Evolutionary conservation across 306 rosid genomes (phyloP).

Genomic region (Trifolium subterraneum): DNA sequence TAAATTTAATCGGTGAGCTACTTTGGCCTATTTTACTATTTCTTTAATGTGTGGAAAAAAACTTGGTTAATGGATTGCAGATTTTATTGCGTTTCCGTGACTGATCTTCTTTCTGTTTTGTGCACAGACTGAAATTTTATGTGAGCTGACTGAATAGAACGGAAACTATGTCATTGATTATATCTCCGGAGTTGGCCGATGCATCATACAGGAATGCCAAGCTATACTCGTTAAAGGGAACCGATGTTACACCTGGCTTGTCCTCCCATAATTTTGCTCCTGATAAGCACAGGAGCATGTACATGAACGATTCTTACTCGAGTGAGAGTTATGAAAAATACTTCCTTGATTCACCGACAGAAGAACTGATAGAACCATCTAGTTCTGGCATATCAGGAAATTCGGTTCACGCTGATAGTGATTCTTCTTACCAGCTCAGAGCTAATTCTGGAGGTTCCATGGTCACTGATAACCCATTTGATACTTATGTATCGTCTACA

Average conservation of each 20-base stretch:
- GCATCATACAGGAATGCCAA: conserved; percentile 65
- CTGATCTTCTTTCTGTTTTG: conserved; percentile 43
- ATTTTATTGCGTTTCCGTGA: conserved; percentile 24
- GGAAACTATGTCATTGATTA: conserved; percentile 72
- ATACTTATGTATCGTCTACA: conserved; percentile 42
- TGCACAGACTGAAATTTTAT: conserved; percentile 44
- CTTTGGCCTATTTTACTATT: conserved; percentile 1
- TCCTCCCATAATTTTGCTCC: conserved; percentile 59
- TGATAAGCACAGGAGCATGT: conserved; percentile 60
- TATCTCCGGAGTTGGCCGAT: conserved; percentile 64
- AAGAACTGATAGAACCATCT: conserved; percentile 62
- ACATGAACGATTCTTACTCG: conserved; percentile 61
- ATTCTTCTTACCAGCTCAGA: conserved; percentile 47
- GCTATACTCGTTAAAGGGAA: conserved; percentile 68
- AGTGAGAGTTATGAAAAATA: conserved; percentile 81
- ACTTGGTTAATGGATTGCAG: conserved; percentile 3
- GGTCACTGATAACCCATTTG: conserved; percentile 48
- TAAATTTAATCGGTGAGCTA: conserved; percentile 37
- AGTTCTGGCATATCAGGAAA: conserved; percentile 62
- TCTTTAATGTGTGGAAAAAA: conserved; percentile 17
- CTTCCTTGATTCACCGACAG: conserved; percentile 75
- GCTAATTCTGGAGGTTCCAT: conserved; percentile 53
- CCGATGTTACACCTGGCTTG: conserved; percentile 59
- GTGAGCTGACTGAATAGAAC: conserved; percentile 39
- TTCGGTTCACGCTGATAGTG: conserved; percentile 56